Evolutionary conservation across 352 stramenopile species (phyloP).

Genomic region (Blastocystis sp.): DNA sequence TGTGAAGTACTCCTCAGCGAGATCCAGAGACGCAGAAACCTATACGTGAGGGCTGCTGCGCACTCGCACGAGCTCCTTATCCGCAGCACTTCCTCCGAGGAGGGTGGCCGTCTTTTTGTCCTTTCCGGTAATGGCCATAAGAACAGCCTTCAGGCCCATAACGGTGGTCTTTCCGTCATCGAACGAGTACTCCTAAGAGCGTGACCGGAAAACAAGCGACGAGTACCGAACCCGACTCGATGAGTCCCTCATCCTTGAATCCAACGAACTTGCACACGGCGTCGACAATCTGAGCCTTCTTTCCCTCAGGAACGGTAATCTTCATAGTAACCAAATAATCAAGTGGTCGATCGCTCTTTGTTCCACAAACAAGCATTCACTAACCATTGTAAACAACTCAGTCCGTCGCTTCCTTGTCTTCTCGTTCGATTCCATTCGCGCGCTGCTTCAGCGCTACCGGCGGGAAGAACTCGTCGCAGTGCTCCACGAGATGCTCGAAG

Average conservation of each 20-base stretch:
- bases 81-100: slow-evolving; percentile 26
- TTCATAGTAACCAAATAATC: too few relatives aligned
- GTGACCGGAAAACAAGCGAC: neutral
- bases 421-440: neutral
- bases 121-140: slow-evolving; percentile 25
- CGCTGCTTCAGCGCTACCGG: neutral
- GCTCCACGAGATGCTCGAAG: neutral
- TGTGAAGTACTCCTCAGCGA: neutral
- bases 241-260: slow-evolving; percentile 28
- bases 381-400: neutral
- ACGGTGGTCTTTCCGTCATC: slow-evolving; percentile 46
- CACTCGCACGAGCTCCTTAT: slow-evolving; percentile 30
- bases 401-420: neutral
- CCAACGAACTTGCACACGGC: slow-evolving; percentile 25
- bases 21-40: slow-evolving; percentile 13
- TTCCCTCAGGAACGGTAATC: slow-evolving; percentile 31
- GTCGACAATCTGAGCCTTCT: neutral
- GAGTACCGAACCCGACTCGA: slow-evolving; percentile 11
- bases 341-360: neutral
- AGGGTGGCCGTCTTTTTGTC: slow-evolving; percentile 41
- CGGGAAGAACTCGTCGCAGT: slow-evolving; percentile 39
- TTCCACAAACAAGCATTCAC: neutral
- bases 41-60: neutral
- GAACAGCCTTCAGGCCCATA: slow-evolving; percentile 14
- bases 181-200: neutral